phyloP scores from a whole-genome alignment of 306 rosid species.

The Begonia fuchsioides region DNA sequence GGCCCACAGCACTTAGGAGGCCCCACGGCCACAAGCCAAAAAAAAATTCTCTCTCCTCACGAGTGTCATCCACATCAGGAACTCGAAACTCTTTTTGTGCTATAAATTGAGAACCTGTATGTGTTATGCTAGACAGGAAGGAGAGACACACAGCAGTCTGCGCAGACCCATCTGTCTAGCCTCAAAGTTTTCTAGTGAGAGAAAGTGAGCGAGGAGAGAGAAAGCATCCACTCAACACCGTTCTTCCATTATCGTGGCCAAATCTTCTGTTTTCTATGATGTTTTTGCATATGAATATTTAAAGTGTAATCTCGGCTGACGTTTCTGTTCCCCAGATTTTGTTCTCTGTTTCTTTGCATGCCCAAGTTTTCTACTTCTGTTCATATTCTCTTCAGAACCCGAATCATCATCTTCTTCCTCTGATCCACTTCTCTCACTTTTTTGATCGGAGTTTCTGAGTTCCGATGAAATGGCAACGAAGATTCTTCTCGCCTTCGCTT shows the following conservation, averaged over 20 bases:
- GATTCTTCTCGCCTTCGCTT: slow-evolving; percentile 41
- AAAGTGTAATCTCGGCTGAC: slow-evolving; percentile 49
- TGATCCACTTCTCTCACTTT: neutral
- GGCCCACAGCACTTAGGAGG: slow-evolving; percentile 13
- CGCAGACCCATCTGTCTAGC: neutral
- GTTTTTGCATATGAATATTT: slow-evolving; percentile 52
- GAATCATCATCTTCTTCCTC: neutral
- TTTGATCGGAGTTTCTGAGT: neutral
- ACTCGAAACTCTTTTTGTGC: slow-evolving; percentile 14
- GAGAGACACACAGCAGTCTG: slow-evolving; percentile 8
- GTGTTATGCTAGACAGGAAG: slow-evolving; percentile 21
- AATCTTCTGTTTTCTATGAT: slow-evolving; percentile 19
- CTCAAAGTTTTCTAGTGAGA: slow-evolving; percentile 1
- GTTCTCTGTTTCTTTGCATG: slow-evolving; percentile 20
- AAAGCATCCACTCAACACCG: neutral
- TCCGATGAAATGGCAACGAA: slow-evolving; percentile 19
- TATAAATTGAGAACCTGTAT: slow-evolving; percentile 48
- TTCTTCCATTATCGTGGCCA: neutral
- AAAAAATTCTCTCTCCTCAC: slow-evolving; percentile 10
- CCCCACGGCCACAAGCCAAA: slow-evolving; percentile 4
- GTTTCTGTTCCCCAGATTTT: slow-evolving; percentile 37
- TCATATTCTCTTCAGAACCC: slow-evolving; percentile 9
- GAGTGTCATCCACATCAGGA: slow-evolving; percentile 24
- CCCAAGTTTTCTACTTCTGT: slow-evolving; percentile 8
- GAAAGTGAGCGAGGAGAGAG: slow-evolving; percentile 3